Evolutionary conservation across 208 protist genomes (phyloP).

Genomic region (Leishmania aethiopica): DNA sequence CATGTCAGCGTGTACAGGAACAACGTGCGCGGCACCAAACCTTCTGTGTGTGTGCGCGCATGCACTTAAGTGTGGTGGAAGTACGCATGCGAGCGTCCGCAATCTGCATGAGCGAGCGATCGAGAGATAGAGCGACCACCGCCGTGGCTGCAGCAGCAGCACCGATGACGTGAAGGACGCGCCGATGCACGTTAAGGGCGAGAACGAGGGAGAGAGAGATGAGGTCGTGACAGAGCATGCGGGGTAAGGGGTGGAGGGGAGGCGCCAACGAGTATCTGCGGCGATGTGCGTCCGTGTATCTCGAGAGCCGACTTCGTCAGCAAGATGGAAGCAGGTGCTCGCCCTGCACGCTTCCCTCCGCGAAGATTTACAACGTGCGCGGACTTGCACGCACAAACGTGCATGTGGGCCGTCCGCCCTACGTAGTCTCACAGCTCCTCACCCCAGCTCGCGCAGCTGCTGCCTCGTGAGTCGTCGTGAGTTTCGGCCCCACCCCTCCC

Average conservation of each 20-base stretch:
- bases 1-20: background rate
- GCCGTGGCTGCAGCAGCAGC: background rate
- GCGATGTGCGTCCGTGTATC: background rate
- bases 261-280: background rate
- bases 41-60: background rate
- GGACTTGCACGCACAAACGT: background rate
- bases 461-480: background rate
- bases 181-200: background rate
- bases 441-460: background rate
- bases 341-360: background rate
- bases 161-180: background rate
- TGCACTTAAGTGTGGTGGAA: background rate
- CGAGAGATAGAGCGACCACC: background rate
- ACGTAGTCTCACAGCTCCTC: background rate
- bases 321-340: background rate
- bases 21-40: background rate
- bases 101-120: background rate
- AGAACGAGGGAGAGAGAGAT: background rate
- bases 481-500: background rate
- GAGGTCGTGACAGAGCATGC: background rate
- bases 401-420: background rate
- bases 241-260: background rate
- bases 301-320: background rate
- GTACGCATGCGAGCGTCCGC: background rate
- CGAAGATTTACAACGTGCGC: background rate